Evolutionary conservation across 352 stramenopile species (phyloP), one percentile per base, ranked within the genome.

Genomic region (Plasmopara halstedii): DNA sequence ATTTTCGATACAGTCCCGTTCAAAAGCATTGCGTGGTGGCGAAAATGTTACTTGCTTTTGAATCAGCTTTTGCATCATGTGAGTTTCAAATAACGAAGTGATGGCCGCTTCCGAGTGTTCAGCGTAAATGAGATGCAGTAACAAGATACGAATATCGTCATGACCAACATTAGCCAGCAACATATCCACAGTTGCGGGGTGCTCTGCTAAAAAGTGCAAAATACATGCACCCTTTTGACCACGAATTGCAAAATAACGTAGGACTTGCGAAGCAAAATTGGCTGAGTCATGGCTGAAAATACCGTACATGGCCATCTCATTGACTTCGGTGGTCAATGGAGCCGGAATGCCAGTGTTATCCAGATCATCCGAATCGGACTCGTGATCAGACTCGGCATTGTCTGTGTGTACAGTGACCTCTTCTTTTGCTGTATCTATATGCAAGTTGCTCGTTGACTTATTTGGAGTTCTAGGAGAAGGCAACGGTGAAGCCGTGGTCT

Each of bases 91-190:
- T 8, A 93, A 56, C 29, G 73, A 67, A 26, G 67, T 69, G 46
- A 93, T 89, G 40, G 74, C 47, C 32, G 56, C 74, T 25, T 90
- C 75, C 40, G 82, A 84, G 62, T 93, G 82, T 44, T 93, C 82
- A 20, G 78, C 81, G 60, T 93, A 93, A 31, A 90, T 71, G 33
- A 93, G 42, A 40, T 88, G 82, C 37, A 93, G 54, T 43, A 93
- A 41, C 36, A 89, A 46, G 26, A 72, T 85, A 27, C 78, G 74
- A 27, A 86, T 78, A 58, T 90, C 78, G 48, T 93, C 82, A 58
- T 90, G 73, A 18, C 78, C 78, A 32, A 90, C 74, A 42, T 89
- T 88, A 27, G 72, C 75, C 26, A 93, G 53, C 50, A 93, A 44
- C 56, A 93, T 64, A 37, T 88, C 73, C 17, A 90, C 77, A 19